Evolutionary conservation across 495 filamentous ascomycete genomes (phyloP), one percentile per base, ranked within the genome.

Genomic region (Penicillium daleae): DNA sequence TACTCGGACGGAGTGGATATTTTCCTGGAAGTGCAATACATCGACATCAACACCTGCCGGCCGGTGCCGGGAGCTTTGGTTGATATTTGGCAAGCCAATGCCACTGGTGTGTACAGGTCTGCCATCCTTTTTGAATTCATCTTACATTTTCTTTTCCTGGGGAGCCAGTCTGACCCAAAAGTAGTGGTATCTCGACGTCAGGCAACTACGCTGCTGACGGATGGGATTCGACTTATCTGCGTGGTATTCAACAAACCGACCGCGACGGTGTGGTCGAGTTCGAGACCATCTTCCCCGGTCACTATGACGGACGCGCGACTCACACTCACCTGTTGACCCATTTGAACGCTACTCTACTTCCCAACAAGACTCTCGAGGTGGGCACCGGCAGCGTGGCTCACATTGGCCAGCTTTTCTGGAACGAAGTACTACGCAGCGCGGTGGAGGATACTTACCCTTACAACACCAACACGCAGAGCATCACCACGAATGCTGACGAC

Each of bases 351-450:
- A 83, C 72, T 32, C 66, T 80, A 13, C 71, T 78, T 49, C 66
- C 74, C 8, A 85, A 87, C 74, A 81, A 78, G 46, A 76, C 76
- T 32, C 78, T 83, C 32, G 70, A 79, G 75, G 86, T 59, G 15
- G 75, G 66, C 49, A 74, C 68, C 40, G 75, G 75, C 56, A 76
- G 70, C 42, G 62, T 77, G 35, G 68, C 71, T 4, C 73, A 77
- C 50, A 77, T 74, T 46, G 75, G 75, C 40, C 86, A 90, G 70
- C 63, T 89, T 15, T 90, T 86, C 82, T 90, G 83, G 73, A 83
- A 85, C 56, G 80, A 89, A 66, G 78, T 76, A 32, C 80, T 89
- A 21, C 80, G 85, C 62, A 71, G 64, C 12, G 79, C 78, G 35
- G 84, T 90, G 40, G 83, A 87, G 65, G 69, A 75, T n/a, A 80